Percentiles rank a stretch among this genome's conserved stretches.
Conservation (phyloP, 2,329 filamentous ascomycete genomes). For the Paramyrothecium roridum region DNA sequence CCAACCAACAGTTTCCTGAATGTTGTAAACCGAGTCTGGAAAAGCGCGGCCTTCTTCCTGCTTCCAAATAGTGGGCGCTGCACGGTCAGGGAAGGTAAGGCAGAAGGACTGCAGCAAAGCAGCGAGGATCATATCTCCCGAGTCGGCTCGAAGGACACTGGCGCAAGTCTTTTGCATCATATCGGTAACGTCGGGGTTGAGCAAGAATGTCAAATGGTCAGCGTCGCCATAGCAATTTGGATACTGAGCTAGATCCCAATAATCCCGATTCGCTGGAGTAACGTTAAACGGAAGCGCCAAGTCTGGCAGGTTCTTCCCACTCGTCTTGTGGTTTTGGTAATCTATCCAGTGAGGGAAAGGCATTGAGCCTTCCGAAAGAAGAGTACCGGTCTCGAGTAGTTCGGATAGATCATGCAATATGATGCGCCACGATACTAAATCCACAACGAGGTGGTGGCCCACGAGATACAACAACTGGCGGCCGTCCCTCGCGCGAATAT, state of each 20-base stretch:
- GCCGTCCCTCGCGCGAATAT: constrained; percentile 41
- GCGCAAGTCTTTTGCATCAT: constrained; percentile 40
- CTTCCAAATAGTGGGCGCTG: constrained; percentile 50
- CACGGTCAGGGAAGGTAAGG: constrained; percentile 50
- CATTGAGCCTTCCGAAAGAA: constrained; percentile 40
- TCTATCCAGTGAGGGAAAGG: constrained; percentile 49
- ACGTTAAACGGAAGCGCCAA: constrained; percentile 36
- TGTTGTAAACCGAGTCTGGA: constrained; percentile 43
- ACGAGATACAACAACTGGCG: constrained; percentile 45
- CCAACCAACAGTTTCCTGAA: constrained; percentile 58
- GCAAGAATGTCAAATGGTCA: constrained; percentile 35
- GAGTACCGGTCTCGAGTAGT: constrained; percentile 39
- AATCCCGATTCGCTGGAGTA: constrained; percentile 35
- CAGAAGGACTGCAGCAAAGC: constrained; percentile 53
- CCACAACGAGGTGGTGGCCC: constrained; percentile 50
- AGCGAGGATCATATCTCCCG: constrained; percentile 51
- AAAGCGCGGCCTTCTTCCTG: constrained; percentile 47
- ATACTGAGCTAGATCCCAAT: constrained; percentile 43
- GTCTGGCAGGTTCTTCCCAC: constrained; percentile 17
- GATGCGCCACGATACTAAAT: constrained; percentile 48
- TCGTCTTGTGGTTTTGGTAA: constrained; percentile 36
- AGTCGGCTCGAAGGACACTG: constrained; percentile 46
- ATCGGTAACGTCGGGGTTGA: constrained; percentile 37
- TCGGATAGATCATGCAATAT: constrained; percentile 49
- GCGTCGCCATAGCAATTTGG: constrained; percentile 45